Percentiles rank a stretch among this genome's conserved stretches.
Evolutionary conservation across 805 yeast genomes (phyloP).

Genomic region (Yamadazyma sp.): DNA sequence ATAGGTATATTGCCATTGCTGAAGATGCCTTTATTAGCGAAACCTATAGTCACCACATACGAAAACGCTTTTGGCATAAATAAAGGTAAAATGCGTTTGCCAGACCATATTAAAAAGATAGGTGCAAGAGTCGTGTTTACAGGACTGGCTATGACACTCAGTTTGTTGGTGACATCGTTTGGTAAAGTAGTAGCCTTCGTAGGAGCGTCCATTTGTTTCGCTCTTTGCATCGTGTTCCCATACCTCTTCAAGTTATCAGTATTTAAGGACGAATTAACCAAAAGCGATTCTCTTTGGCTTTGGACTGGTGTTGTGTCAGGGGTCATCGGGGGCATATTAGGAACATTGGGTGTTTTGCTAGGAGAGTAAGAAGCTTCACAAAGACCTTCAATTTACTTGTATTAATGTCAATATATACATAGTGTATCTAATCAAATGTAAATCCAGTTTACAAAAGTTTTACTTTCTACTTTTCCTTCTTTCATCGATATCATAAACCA

Average conservation of each 20-base stretch:
- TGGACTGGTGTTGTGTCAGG: constrained; percentile 7
- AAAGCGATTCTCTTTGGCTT: constrained; percentile 6
- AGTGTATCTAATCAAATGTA: constrained; percentile 4
- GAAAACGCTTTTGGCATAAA: constrained; percentile 25
- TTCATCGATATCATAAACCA: constrained; percentile 16
- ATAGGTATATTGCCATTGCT: constrained; percentile 42
- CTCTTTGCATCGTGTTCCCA: constrained; percentile 42
- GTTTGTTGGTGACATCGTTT: constrained; percentile 36
- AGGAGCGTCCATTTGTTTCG: constrained; percentile 43
- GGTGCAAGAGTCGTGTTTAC: constrained; percentile 24
- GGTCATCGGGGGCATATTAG: constrained; percentile 1
- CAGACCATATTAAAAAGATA: constrained; percentile 6
- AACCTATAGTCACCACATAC: constrained; percentile 40
- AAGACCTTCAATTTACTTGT: background rate
- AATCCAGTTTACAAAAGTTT: constrained; percentile 10
- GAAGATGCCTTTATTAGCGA: constrained; percentile 38
- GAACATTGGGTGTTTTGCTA: constrained; percentile 8
- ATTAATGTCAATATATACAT: background rate
- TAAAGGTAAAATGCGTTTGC: background rate
- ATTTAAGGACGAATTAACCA: constrained; percentile 22
- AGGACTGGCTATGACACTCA: constrained; percentile 21
- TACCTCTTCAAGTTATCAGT: constrained; percentile 33
- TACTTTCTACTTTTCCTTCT: constrained; percentile 9
- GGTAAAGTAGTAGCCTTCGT: constrained; percentile 42
- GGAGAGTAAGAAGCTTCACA: constrained; percentile 4